A percentile compares a stretch with the other conserved stretches of the same genome.
These are phyloP conservation scores for Dianthus caryophyllus DNA, from an alignment of 148 eudicot genomes.

Conservation along the genomic window DNA sequence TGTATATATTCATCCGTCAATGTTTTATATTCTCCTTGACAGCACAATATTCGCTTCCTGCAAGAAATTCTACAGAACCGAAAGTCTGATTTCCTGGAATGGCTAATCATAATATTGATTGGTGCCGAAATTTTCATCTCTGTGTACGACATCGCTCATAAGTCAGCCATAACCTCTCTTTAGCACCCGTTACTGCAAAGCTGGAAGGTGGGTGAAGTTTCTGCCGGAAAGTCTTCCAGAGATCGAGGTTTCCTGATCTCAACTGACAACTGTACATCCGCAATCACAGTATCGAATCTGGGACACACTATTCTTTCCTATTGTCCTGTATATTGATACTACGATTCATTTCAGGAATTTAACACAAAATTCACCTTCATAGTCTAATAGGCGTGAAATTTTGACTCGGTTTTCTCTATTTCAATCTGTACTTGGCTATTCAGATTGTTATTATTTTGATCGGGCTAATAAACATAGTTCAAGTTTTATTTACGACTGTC, in stretches of 20 bases:
- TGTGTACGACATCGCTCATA: conserved; percentile 74
- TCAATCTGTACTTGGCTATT: background rate
- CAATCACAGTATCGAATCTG: background rate
- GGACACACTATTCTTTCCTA: background rate
- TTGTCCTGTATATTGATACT: conserved; percentile 19
- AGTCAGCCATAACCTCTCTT: conserved; percentile 42
- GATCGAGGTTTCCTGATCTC: background rate
- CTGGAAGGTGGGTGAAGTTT: background rate
- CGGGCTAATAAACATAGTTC: too few relatives aligned
- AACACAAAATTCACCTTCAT: background rate
- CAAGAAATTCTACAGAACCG: conserved; percentile 94
- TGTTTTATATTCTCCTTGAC: conserved; percentile 27
- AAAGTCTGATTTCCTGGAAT: conserved; percentile 87
- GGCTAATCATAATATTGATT: conserved; percentile 90
- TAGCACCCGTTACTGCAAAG: conserved; percentile 5
- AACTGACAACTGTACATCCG: conserved; percentile 28
- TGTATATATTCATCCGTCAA: background rate
- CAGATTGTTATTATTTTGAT: too few relatives aligned
- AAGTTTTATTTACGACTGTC: too few relatives aligned
- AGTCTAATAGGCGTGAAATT: background rate
- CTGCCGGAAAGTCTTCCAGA: background rate
- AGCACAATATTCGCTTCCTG: conserved; percentile 91
- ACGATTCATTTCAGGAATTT: conserved; percentile 1
- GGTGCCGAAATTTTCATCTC: conserved; percentile 73
- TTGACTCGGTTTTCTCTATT: background rate